Evolutionary conservation across 2,329 filamentous ascomycete species (phyloP).

Genomic region (Botrytis tulipae): DNA sequence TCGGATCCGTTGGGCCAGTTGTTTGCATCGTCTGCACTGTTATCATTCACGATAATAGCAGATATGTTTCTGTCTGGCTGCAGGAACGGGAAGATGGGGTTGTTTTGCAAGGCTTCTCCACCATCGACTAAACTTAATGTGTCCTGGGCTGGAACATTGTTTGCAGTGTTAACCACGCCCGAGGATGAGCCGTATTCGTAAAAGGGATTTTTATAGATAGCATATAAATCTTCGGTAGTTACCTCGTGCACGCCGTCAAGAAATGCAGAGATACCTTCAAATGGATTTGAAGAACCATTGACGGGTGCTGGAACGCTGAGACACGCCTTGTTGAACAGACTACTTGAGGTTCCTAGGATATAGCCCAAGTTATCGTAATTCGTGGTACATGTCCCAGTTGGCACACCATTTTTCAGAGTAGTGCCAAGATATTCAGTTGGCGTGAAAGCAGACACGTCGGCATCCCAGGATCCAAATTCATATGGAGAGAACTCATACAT

Average conservation of each 20-base stretch:
- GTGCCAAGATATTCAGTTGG: conserved; percentile 60
- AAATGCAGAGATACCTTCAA: conserved; percentile 35
- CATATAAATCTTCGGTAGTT: conserved; percentile 38
- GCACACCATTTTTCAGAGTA: conserved; percentile 51
- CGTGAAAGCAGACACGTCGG: conserved; percentile 57
- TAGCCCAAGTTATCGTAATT: conserved; percentile 51
- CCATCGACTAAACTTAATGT: conserved; percentile 46
- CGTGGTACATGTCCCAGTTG: conserved; percentile 43
- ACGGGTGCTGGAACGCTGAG: conserved; percentile 16
- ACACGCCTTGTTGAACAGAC: conserved; percentile 42
- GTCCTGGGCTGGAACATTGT: conserved; percentile 40
- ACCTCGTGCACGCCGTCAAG: conserved; percentile 36
- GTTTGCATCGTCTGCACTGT: conserved; percentile 44
- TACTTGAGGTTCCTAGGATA: conserved; percentile 46
- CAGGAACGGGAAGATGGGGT: conserved; percentile 49
- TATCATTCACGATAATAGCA: conserved; percentile 47
- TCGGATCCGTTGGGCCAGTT: conserved; percentile 44
- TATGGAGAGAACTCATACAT: conserved; percentile 65
- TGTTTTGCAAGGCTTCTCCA: conserved; percentile 46
- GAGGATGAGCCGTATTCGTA: conserved; percentile 44
- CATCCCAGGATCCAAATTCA: conserved; percentile 65
- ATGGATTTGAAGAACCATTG: conserved; percentile 28
- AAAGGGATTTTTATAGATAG: conserved; percentile 62
- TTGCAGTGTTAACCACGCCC: conserved; percentile 24
- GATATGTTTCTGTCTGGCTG: conserved; percentile 42